Base-by-base conservation (phyloP, 202 grass and related monocot genomes). In the Elaeis oleifera region DNA sequence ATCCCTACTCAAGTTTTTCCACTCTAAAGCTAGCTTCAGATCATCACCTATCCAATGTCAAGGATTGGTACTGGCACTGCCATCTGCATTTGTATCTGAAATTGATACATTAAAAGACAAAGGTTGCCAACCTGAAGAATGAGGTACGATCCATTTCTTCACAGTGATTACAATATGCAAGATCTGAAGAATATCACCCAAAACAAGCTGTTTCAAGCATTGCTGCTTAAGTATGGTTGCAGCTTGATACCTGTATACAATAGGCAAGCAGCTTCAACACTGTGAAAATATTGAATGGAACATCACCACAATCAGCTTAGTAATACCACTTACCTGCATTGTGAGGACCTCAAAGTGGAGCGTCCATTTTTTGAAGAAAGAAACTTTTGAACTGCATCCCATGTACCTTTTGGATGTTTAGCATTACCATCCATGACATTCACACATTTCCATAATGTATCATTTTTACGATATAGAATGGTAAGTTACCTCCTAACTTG, bases 101-200 rank as follows among this genome's bases (percentile, higher is more conserved):
- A 64, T 76, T 72, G 50, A 73, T 54, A 80, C 11, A 71, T 89
- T 79, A 29, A 86, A 78, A 31, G 88, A 75, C 59, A 97, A 71
- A 4, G 92, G 92, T 59, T 97, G 88, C 92, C 92, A 97, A 23
- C 84, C 67, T 44, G 71, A 84, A 71, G 74, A 69, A 73, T 88
- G 77, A 39, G 89, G 82, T 71, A 86, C 65, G 8, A 97, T 77
- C 92, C 88, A 97, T 72, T 84, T 97, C 67, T 86, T 92, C 22
- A 65, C 80, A 19, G 76, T 74, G 51, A 88, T 89, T 70, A 78
- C 52, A 15, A 64, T 79, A 76, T 86, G 81, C 56, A 83, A 70
- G 66, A 99, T 76, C 78, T 99, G 88, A 68, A 99, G 85, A 73
- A 83, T 68, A 79, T 99, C 94, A 54, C 75, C 94, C 68, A 99